Evolutionary conservation across 2,329 filamentous ascomycete genomes (phyloP), one percentile per base, ranked within the genome.

Genomic region (Xylaria sp.): DNA sequence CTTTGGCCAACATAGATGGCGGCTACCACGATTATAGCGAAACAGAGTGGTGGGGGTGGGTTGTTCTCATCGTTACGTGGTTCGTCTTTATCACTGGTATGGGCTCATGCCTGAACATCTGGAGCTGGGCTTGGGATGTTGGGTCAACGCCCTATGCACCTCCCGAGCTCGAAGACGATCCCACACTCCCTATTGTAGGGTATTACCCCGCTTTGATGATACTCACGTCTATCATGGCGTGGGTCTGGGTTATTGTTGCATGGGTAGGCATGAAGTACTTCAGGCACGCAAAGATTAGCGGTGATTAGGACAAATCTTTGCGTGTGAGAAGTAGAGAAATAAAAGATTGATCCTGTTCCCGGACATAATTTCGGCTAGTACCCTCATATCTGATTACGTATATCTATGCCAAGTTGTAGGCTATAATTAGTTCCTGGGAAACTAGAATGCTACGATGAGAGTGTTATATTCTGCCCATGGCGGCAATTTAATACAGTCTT

Each of bases 231-330:
- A 93, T 99, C 34, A 98, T 99, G 93, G 94, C 94, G 20, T 99
- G 96, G 96, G 94, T 98, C 6, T 99, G 96, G 96, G 96, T 98
- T 20, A 90, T 97, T 13, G 91, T 97, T 67, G 96, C 97, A 12
- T 99, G 96, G 96, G 91, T 98, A 58, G 96, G 96, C 28, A 98
- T 99, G 95, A 99, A 99, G 80, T 98, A 98, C 81, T 99, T 99
- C 79, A 90, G 94, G 75, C 96, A 99, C 84, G 95, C 96, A 41
- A 97, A 97, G 83, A 97, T 98, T 68, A 88, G 84, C 66, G 87
- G 87, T 39, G 88, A 90, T 78, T 93, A 58, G 28, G 44, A 51
- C 18, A 28, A 6, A 37, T 23, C 2, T 54, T 8, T 52, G 28
- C 10, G 0, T 32, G 13, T 50, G 39, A 57, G 25, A 28, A 59